A percentile compares a stretch with the other conserved stretches of the same genome.
phyloP scores from a whole-genome alignment of 371 early-diverging fungal species.

The Mortierella sp. region DNA sequence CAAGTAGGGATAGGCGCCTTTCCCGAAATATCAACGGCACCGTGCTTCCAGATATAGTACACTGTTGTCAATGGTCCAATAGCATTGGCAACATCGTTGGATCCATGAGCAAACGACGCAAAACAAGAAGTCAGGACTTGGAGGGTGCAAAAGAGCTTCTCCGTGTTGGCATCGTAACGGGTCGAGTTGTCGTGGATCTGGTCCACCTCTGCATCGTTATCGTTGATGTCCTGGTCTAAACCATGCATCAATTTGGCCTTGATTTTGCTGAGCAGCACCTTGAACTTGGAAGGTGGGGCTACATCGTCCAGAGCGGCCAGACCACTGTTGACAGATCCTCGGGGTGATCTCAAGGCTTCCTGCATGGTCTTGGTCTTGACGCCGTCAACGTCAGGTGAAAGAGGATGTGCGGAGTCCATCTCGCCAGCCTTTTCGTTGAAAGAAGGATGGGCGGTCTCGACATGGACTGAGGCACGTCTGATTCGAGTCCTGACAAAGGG shows the following conservation, averaged over 20 bases:
- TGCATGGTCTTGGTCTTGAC: not conserved
- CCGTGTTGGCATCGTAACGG: slow-evolving; percentile 83
- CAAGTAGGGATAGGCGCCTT: slow-evolving; percentile 72
- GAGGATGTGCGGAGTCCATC: not conserved
- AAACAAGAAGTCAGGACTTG: slow-evolving; percentile 88
- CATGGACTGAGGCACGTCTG: slow-evolving; percentile 28
- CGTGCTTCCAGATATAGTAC: slow-evolving; percentile 78
- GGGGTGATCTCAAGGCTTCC: not conserved
- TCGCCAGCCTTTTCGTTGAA: not conserved
- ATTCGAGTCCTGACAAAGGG: slow-evolving; percentile 63
- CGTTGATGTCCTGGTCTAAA: slow-evolving; percentile 73
- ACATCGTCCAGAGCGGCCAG: slow-evolving; percentile 27
- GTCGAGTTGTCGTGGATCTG: slow-evolving; percentile 73
- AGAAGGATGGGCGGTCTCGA: slow-evolving; percentile 18
- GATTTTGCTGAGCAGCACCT: not conserved
- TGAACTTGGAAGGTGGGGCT: not conserved
- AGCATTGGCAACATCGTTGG: slow-evolving; percentile 93
- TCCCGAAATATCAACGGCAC: slow-evolving; percentile 59
- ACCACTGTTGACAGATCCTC: slow-evolving; percentile 20
- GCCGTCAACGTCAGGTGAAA: slow-evolving; percentile 6
- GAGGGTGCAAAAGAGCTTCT: slow-evolving; percentile 86
- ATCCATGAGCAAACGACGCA: slow-evolving; percentile 92
- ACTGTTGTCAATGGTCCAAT: slow-evolving; percentile 84
- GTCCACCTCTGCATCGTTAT: slow-evolving; percentile 62
- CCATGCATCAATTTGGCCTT: slow-evolving; percentile 57